Evolutionary conservation across 495 filamentous ascomycete genomes (phyloP).

Genomic region (Achaetomiella virescens): DNA sequence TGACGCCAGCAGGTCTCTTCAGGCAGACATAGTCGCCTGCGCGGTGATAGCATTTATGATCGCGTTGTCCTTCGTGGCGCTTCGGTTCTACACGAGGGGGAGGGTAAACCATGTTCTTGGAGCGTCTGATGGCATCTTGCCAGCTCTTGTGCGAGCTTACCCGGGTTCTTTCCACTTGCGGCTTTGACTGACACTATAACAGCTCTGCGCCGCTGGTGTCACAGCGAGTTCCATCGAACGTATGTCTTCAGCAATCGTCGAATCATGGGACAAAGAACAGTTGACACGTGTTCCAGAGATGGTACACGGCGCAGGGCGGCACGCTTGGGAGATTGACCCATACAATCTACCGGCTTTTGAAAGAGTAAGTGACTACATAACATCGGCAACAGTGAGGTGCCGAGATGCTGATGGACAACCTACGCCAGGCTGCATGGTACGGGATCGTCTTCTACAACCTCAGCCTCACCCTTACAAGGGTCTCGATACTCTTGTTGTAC

Average conservation of each 20-base stretch:
- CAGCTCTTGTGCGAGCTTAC: conserved; percentile 19
- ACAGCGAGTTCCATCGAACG: conserved; percentile 25
- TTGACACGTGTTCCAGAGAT: conserved; percentile 15
- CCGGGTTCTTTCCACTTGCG: neutral
- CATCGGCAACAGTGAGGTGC: too few relatives aligned
- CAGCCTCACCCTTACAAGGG: conserved; percentile 23
- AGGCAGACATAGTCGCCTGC: conserved; percentile 26
- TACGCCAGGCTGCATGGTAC: conserved; percentile 20
- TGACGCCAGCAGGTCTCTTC: conserved; percentile 18
- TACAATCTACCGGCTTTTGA: conserved; percentile 15
- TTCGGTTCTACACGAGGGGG: conserved; percentile 30
- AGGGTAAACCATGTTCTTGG: conserved; percentile 21
- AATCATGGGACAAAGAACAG: too few relatives aligned
- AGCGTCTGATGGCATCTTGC: conserved; percentile 24
- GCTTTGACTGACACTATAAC: neutral
- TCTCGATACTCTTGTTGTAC: conserved; percentile 30
- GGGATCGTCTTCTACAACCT: conserved; percentile 27
- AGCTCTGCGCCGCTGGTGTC: conserved; percentile 25
- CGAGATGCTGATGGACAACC: too few relatives aligned
- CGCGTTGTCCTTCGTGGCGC: conserved; percentile 18
- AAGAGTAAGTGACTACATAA: conserved; percentile 13
- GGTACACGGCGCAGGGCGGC: conserved; percentile 20
- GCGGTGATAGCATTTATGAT: conserved; percentile 24
- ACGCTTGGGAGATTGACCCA: conserved; percentile 21
- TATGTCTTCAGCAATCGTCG: neutral